Base-by-base conservation (phyloP, 768 basidiomycete genomes). In the Dioszegia aurantiaca region DNA sequence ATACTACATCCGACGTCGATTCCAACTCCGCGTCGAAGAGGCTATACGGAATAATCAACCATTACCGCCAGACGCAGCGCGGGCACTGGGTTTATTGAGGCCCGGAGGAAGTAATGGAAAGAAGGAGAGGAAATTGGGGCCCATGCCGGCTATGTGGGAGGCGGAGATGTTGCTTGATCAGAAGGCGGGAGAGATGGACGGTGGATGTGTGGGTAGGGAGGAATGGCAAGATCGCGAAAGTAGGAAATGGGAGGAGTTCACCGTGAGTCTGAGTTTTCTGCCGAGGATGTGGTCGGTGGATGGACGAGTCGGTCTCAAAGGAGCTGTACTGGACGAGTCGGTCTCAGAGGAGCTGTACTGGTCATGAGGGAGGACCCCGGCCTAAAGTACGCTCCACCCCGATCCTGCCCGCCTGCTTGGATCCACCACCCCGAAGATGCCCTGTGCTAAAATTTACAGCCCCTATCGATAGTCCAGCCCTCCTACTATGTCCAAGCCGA, bases 91-190 rank as follows among this genome's bases (percentile, higher is more conserved):
- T 0, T 19, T 67, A 44, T 31, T 16, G 40, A 42, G 53, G 2
- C 43, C 46, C 21, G 46, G 54, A 9, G 46, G 58, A 23, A 24
- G 40, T 11, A 30, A 16, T 8, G 28, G 24, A 24, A 65, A 64
- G 58, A 63, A 65, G 48, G 58, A 56, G 39, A 65, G 63, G 48
- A 52, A 49, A 46, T 40, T 67, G 28, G 70, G 70, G 16, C 63
- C 64, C 36, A 63, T 59, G 59, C 70, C 70, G 27, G 61, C 47
- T 2, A 48, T 69, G 49, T 69, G 65, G 67, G 65, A 69, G 41
- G 58, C 53, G 28, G 67, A 69, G 60, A 65, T 69, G 70, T 45
- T 30, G 49, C 23, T 63, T 27, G 53, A 61, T 36, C 47, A 40
- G 39, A 57, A 63, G 36, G 46, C 55, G 40, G 51, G 41, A 23